These are phyloP conservation scores for Hyphodiscus sp. DNA, from an alignment of 2,329 filamentous ascomycete genomes.

Conservation along the genomic window DNA sequence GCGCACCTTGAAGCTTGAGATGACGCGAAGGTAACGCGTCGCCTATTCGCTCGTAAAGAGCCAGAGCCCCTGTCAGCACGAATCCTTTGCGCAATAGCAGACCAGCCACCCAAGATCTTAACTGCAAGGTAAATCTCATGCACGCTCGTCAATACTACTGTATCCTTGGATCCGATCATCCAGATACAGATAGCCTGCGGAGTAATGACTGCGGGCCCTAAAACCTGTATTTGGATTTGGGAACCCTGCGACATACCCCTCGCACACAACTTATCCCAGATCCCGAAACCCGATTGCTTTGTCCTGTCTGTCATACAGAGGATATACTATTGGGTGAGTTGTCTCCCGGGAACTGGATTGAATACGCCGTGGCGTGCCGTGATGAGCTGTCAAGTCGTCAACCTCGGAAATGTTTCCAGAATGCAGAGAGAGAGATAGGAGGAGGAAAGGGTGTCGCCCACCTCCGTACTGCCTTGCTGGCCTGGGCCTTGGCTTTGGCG, in stretches of 20 bases:
- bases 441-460: too few species aligned
- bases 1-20: neutral
- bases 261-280: neutral
- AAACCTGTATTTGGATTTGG: neutral
- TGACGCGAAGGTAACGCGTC: neutral
- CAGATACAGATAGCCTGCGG: neutral
- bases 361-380: neutral
- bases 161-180: neutral
- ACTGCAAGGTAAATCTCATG: neutral
- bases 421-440: neutral
- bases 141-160: neutral
- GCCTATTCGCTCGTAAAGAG: neutral
- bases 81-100: neutral
- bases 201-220: neutral
- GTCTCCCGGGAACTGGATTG: neutral
- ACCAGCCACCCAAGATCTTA: neutral
- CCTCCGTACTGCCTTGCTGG: too few species aligned
- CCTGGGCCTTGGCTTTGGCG: too few species aligned
- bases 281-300: neutral
- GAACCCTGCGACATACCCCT: neutral
- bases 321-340: neutral
- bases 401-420: neutral
- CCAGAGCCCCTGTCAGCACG: neutral
- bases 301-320: neutral
- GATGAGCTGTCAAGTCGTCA: neutral